phyloP scores from a whole-genome alignment of 176 grass and related monocot genomes.

The Pontederia paniculata region DNA sequence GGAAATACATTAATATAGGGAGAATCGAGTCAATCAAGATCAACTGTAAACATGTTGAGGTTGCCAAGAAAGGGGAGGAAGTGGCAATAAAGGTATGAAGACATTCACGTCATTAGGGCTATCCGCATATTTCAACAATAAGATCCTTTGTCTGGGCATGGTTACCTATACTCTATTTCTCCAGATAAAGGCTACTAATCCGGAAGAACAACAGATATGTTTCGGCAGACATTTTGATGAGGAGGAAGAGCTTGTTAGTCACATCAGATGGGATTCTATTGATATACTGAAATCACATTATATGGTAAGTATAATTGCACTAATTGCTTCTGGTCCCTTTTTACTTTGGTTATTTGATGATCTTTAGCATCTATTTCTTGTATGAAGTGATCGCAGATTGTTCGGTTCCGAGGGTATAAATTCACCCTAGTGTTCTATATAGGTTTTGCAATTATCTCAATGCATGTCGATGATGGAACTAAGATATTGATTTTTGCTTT shows the following conservation, averaged over 20 bases:
- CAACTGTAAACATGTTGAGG: conserved; percentile 82
- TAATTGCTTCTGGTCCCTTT: no score
- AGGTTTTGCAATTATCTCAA: no score
- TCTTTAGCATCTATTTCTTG: no score
- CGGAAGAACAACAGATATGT: conserved; percentile 83
- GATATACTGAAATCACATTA: conserved; percentile 75
- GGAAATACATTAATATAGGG: conserved; percentile 73
- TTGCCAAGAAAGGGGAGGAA: conserved; percentile 75
- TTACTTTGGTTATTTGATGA: no score
- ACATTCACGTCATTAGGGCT: no score
- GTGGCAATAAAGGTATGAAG: conserved; percentile 65
- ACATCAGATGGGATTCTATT: conserved; percentile 58
- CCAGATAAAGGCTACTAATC: conserved; percentile 52
- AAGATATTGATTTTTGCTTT: no score
- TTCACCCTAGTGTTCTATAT: no score
- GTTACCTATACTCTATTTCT: neutral
- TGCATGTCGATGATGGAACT: no score
- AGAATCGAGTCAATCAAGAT: conserved; percentile 82
- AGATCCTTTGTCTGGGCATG: neutral
- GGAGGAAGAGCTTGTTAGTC: conserved; percentile 82
- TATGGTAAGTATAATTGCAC: conserved; percentile 59
- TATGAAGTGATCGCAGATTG: no score
- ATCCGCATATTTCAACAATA: neutral
- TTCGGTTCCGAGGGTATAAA: no score
- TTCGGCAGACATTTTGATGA: conserved; percentile 76